phyloP scores from a whole-genome alignment of 148 eudicot genomes.

The Silene latifolia region DNA sequence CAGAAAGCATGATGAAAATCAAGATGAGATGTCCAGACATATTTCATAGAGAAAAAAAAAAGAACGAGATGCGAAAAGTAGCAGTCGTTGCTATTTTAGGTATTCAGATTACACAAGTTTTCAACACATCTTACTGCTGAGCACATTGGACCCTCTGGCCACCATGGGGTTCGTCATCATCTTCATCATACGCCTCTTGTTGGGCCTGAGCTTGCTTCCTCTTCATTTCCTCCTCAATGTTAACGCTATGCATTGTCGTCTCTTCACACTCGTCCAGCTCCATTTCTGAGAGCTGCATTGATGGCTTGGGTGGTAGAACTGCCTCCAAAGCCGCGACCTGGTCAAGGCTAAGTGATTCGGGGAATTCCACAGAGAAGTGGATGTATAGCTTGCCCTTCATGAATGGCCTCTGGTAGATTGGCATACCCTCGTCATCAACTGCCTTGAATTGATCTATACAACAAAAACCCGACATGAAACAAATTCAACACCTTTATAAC shows the following conservation, averaged over 20 bases:
- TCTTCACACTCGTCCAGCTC: constrained; percentile 79
- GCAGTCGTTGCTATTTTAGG: background rate
- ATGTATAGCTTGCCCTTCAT: constrained; percentile 72
- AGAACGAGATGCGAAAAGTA: background rate
- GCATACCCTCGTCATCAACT: constrained; percentile 75
- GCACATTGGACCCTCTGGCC: constrained; percentile 82
- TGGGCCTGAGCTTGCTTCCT: constrained; percentile 59
- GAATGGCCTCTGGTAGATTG: constrained; percentile 71
- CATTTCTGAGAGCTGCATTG: constrained; percentile 45
- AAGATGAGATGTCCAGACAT: background rate
- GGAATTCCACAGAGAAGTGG: constrained; percentile 73
- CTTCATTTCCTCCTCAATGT: constrained; percentile 73
- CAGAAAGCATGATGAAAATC: background rate
- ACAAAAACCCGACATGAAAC: background rate
- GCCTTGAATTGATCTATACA: constrained; percentile 60
- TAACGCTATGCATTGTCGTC: constrained; percentile 59
- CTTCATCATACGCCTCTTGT: constrained; percentile 66
- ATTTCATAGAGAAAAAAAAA: background rate
- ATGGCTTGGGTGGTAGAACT: constrained; percentile 49
- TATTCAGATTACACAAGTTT: background rate
- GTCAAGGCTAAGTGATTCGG: constrained; percentile 40
- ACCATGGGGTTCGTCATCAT: constrained; percentile 51
- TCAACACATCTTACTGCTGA: constrained; percentile 38
- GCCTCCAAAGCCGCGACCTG: constrained; percentile 49
- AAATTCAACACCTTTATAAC: background rate